phyloP scores from a whole-genome alignment of 306 rosid genomes.

The Pterocarpus santalinus region DNA sequence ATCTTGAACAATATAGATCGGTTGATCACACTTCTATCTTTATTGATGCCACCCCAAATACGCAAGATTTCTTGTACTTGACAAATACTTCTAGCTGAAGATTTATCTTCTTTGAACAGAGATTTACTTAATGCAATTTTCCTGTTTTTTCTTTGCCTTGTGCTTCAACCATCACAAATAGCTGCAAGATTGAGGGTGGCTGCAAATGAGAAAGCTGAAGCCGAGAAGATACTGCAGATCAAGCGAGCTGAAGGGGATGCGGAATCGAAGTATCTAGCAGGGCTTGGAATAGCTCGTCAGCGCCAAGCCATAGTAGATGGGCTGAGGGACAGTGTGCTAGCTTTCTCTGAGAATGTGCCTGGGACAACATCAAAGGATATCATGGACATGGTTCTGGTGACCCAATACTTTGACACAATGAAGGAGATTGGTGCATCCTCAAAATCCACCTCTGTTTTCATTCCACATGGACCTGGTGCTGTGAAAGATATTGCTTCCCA shows the following conservation, averaged over 20 bases:
- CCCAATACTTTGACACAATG: slow-evolving; percentile 91
- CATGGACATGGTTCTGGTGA: slow-evolving; percentile 93
- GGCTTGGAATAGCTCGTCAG: slow-evolving; percentile 86
- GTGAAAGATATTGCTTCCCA: slow-evolving; percentile 76
- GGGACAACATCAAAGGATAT: slow-evolving; percentile 86
- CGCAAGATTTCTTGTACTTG: background rate
- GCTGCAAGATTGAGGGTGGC: slow-evolving; percentile 91
- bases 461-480: slow-evolving; percentile 89
- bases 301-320: slow-evolving; percentile 90
- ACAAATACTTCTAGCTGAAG: background rate
- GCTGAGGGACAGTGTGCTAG: slow-evolving; percentile 84
- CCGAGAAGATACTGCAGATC: slow-evolving; percentile 60
- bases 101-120: background rate
- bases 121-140: background rate
- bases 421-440: slow-evolving; percentile 90
- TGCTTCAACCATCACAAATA: slow-evolving; percentile 25
- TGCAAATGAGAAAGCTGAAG: slow-evolving; percentile 58
- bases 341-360: slow-evolving; percentile 81
- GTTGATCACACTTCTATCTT: background rate
- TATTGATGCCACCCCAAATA: background rate
- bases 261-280: slow-evolving; percentile 82
- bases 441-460: slow-evolving; percentile 47
- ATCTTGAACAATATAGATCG: background rate
- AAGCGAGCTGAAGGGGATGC: slow-evolving; percentile 90
- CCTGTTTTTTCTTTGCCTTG: background rate